A percentile compares a stretch with the other conserved stretches of the same genome.
These are phyloP conservation scores for Calonectria henricotiae DNA, from an alignment of 2,329 filamentous ascomycete species.

Conservation along the genomic window DNA sequence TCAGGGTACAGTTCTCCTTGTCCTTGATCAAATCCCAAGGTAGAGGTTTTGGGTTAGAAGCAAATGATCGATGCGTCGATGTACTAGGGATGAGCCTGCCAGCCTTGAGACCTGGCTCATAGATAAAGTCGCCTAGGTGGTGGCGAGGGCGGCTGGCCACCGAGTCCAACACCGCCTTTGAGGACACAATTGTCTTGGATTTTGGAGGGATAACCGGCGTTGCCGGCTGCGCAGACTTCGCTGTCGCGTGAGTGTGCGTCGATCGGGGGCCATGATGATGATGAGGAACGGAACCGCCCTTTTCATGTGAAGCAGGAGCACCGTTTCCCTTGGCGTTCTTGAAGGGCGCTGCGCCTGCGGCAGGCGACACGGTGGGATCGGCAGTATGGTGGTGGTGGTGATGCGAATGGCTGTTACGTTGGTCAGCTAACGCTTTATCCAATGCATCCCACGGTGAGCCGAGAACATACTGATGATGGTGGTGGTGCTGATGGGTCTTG, in stretches of 20 bases:
- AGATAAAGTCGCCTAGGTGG: slow-evolving; percentile 89
- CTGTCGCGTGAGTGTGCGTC: slow-evolving; percentile 45
- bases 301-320: slow-evolving; percentile 64
- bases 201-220: slow-evolving; percentile 67
- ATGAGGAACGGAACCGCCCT: slow-evolving; percentile 60
- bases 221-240: slow-evolving; percentile 46
- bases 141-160: slow-evolving; percentile 80
- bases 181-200: slow-evolving; percentile 77
- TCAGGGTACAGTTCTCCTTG: slow-evolving; percentile 92
- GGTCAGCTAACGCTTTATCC: slow-evolving; percentile 45
- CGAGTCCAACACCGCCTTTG: slow-evolving; percentile 80
- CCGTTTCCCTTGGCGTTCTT: slow-evolving; percentile 68
- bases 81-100: slow-evolving; percentile 64
- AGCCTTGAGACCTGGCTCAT: slow-evolving; percentile 78
- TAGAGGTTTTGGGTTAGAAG: slow-evolving; percentile 78
- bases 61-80: slow-evolving; percentile 62
- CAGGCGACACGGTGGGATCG: slow-evolving; percentile 65
- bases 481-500: slow-evolving; percentile 78
- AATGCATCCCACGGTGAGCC: slow-evolving; percentile 8
- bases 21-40: slow-evolving; percentile 81
- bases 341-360: slow-evolving; percentile 62
- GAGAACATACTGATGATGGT: slow-evolving; percentile 77
- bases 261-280: slow-evolving; percentile 66
- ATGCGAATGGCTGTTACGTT: slow-evolving; percentile 66
- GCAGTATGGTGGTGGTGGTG: slow-evolving; percentile 73